These are phyloP conservation scores for Trametes sanguinea DNA, from an alignment of 768 basidiomycete species.

Conservation along the genomic window DNA sequence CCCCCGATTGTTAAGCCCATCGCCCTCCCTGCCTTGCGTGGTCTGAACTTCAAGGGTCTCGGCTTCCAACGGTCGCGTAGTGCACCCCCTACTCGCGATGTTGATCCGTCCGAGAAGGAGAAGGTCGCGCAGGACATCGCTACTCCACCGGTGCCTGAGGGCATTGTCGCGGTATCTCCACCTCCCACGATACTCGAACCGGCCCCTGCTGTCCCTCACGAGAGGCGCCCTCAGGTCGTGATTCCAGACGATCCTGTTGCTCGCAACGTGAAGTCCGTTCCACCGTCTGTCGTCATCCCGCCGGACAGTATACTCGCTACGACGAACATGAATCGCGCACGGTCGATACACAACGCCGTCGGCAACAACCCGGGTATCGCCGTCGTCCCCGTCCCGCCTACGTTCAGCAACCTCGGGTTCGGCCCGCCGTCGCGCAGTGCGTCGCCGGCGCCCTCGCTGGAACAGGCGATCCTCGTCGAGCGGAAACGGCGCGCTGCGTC, in stretches of 20 bases:
- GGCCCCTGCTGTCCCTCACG: neutral
- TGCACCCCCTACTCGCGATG: slow-evolving; percentile 29
- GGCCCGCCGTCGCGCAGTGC: slow-evolving; percentile 37
- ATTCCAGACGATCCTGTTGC: neutral
- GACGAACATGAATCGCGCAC: slow-evolving; percentile 8
- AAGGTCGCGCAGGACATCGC: slow-evolving; percentile 6
- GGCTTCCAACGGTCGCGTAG: slow-evolving; percentile 29
- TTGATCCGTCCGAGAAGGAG: neutral
- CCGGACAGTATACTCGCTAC: neutral
- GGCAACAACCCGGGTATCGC: slow-evolving; percentile 3
- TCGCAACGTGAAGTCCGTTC: neutral
- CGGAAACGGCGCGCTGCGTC: slow-evolving; percentile 55
- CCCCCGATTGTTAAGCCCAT: slow-evolving; percentile 25
- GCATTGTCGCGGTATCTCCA: slow-evolving; percentile 1
- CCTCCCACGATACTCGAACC: neutral
- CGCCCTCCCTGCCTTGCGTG: slow-evolving; percentile 24
- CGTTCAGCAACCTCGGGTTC: slow-evolving; percentile 14
- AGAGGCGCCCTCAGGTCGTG: neutral
- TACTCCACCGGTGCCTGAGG: slow-evolving; percentile 10
- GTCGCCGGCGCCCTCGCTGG: slow-evolving; percentile 60
- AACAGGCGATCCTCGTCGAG: slow-evolving; percentile 69
- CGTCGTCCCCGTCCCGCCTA: slow-evolving; percentile 15
- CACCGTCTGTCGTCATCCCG: slow-evolving; percentile 5
- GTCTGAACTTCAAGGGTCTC: slow-evolving; percentile 28
- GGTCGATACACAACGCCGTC: slow-evolving; percentile 8